Evolutionary conservation across 1,139 yeast genomes (phyloP).

Genomic region (Debaryomyces sp.): DNA sequence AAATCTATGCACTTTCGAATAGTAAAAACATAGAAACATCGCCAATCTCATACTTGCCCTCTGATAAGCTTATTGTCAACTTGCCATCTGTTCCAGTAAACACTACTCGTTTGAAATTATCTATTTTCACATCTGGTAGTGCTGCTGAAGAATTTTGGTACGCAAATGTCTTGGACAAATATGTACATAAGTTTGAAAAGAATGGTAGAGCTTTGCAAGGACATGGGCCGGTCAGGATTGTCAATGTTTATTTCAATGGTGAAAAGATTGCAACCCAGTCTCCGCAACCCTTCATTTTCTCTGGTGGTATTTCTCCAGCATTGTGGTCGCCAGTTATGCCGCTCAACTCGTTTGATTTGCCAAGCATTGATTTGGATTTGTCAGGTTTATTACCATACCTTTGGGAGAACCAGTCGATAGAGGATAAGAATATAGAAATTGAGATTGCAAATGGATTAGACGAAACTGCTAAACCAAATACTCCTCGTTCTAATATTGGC

Average conservation of each 20-base stretch:
- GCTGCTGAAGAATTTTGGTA: constrained; percentile 88
- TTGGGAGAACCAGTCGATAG: constrained; percentile 43
- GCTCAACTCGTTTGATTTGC: constrained; percentile 70
- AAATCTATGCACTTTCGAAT: constrained; percentile 33
- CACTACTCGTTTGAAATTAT: constrained; percentile 59
- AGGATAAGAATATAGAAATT: constrained; percentile 35
- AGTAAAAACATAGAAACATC: constrained; percentile 27
- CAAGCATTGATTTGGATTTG: constrained; percentile 64
- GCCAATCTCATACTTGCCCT: constrained; percentile 49
- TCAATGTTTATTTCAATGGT: constrained; percentile 55
- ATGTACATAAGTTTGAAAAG: constrained; percentile 36
- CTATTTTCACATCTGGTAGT: constrained; percentile 73
- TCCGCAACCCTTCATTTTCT: constrained; percentile 66
- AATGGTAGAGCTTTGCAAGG: constrained; percentile 48
- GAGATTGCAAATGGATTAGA: constrained; percentile 63
- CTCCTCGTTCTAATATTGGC: constrained; percentile 40
- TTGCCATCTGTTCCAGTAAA: constrained; percentile 49
- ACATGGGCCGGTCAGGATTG: constrained; percentile 65
- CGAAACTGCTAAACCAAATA: constrained; percentile 23
- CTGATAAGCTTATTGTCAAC: constrained; percentile 31
- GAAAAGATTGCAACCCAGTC: constrained; percentile 49
- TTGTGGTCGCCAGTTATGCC: constrained; percentile 82
- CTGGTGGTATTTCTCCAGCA: constrained; percentile 80
- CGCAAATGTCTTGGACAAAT: constrained; percentile 58
- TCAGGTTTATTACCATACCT: constrained; percentile 66